phyloP scores from a whole-genome alignment of 2,329 filamentous ascomycete genomes.

The Colletotrichum nymphaeae region DNA sequence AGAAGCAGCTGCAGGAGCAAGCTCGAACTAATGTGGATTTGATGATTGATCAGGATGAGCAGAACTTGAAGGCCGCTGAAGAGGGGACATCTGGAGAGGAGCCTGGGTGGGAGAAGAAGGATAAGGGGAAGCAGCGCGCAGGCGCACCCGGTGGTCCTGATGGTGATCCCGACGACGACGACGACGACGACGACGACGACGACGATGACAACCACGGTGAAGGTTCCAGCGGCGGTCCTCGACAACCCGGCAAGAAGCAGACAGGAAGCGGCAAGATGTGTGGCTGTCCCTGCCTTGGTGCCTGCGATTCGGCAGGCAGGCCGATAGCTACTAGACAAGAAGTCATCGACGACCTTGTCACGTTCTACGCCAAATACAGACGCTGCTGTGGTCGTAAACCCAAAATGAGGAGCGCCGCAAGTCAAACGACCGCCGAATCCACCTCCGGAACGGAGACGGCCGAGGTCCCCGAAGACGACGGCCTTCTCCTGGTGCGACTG shows the following conservation, averaged over 20 bases:
- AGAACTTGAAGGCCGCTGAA: neutral
- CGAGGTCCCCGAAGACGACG: neutral
- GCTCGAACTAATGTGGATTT: neutral
- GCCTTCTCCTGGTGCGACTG: neutral
- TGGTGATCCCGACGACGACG: neutral
- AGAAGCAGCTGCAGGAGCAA: neutral
- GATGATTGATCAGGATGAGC: neutral
- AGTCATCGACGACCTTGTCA: neutral
- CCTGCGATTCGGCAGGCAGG: neutral
- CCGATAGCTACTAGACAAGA: neutral
- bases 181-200: neutral
- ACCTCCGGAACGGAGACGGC: too few species aligned
- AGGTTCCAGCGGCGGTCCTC: neutral
- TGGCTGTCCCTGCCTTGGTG: neutral
- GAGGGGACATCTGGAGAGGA: neutral
- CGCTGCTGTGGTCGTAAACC: neutral
- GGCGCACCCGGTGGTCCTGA: neutral
- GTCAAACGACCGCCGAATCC: too few species aligned
- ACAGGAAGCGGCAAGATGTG: neutral
- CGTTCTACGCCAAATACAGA: neutral
- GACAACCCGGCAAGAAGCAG: neutral
- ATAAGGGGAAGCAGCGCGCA: neutral
- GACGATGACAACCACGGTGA: neutral
- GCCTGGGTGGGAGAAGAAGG: neutral
- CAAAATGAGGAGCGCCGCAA: too few species aligned